Conservation (phyloP, 2,329 filamentous ascomycete species). For the Fusarium proliferatum region DNA sequence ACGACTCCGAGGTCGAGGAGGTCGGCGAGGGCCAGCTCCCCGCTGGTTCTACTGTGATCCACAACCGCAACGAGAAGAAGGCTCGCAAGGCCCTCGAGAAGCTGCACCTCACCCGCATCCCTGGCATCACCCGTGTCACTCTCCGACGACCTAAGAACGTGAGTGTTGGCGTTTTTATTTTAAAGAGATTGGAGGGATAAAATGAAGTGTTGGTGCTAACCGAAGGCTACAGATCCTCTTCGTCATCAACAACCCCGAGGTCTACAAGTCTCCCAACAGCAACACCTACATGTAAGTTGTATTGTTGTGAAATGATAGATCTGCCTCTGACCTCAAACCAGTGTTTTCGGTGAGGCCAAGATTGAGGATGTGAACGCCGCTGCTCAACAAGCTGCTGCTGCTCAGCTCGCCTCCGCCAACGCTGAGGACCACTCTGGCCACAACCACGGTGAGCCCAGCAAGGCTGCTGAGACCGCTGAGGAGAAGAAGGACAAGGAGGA, state of each 20-base stretch:
- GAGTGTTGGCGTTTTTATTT: slow-evolving; percentile 55
- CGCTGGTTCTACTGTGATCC: slow-evolving; percentile 88
- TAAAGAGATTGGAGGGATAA: slow-evolving; percentile 7
- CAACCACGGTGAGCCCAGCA: slow-evolving; percentile 75
- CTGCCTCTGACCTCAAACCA: slow-evolving; percentile 52
- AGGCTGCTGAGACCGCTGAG: slow-evolving; percentile 70
- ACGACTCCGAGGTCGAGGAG: slow-evolving; percentile 84
- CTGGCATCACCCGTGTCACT: slow-evolving; percentile 97
- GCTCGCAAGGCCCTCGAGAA: slow-evolving; percentile 99
- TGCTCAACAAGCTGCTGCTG: slow-evolving; percentile 93
- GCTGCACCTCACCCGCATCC: slow-evolving; percentile 94
- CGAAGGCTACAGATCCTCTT: slow-evolving; percentile 82
- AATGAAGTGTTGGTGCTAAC: slow-evolving; percentile 39
- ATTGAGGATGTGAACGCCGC: slow-evolving; percentile 99
- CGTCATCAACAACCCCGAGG: slow-evolving; percentile 99
- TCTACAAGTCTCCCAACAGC: slow-evolving; percentile 99
- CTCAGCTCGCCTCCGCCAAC: slow-evolving; percentile 85
- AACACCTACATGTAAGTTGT: slow-evolving; percentile 97
- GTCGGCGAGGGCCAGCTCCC: slow-evolving; percentile 81
- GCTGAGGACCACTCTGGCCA: slow-evolving; percentile 75
- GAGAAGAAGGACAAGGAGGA: slow-evolving; percentile 83
- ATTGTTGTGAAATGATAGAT: neutral
- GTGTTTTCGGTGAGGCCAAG: slow-evolving; percentile 99
- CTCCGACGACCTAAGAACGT: slow-evolving; percentile 99
- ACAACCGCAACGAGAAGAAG: slow-evolving; percentile 99